Evolutionary conservation across 495 filamentous ascomycete genomes (phyloP).

Genomic region (Aspergillus cavernicola): DNA sequence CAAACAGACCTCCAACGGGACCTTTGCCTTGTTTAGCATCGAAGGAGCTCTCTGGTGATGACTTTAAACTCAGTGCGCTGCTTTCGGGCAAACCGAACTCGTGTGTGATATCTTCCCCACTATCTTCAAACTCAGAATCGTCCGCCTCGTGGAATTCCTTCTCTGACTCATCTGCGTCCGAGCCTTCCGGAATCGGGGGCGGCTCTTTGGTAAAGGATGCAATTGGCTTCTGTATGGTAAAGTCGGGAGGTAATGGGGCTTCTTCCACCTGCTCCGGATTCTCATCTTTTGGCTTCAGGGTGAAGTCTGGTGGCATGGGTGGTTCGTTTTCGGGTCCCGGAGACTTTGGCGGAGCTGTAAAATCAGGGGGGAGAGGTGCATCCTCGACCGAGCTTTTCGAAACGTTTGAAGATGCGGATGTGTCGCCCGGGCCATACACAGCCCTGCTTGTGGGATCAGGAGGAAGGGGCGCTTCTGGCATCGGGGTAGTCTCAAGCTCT

Average conservation of each 20-base stretch:
- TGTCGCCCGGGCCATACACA: conserved; percentile 60
- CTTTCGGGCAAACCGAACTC: conserved; percentile 53
- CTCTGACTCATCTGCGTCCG: conserved; percentile 30
- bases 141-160: conserved; percentile 37
- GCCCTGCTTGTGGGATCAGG: conserved; percentile 73
- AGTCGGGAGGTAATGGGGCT: conserved; percentile 36
- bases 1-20: conserved; percentile 41
- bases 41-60: conserved; percentile 67
- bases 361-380: conserved; percentile 61
- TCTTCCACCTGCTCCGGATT: conserved; percentile 12
- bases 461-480: conserved; percentile 59
- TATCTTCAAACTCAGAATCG: conserved; percentile 36
- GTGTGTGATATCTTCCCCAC: conserved; percentile 51
- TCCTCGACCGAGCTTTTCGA: conserved; percentile 49
- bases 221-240: conserved; percentile 17
- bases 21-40: conserved; percentile 39
- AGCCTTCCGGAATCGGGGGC: conserved; percentile 8
- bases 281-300: conserved; percentile 5
- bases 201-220: conserved; percentile 20
- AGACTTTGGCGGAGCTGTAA: conserved; percentile 31
- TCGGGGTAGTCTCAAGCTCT: conserved; percentile 24
- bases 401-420: conserved; percentile 62
- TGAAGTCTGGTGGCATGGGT: conserved; percentile 30
- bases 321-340: conserved; percentile 23
- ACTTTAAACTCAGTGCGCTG: conserved; percentile 45